Evolutionary conservation across 83 land plant genomes (phyloP), one percentile per base, ranked within the genome.

Genomic region (Picea engelmannii): DNA sequence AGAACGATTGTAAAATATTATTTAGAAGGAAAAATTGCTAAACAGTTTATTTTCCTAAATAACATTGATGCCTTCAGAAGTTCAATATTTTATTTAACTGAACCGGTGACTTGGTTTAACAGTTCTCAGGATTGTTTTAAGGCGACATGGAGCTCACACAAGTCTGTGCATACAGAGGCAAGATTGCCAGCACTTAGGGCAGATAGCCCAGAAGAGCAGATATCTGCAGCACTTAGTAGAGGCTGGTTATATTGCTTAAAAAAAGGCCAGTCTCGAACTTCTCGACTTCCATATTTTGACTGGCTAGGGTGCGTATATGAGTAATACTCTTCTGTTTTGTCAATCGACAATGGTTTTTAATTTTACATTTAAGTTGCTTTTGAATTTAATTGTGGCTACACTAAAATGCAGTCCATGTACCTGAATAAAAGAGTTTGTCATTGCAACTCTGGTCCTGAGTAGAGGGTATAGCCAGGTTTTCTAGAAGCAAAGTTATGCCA

Each of bases 41-140:
- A 71, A 52, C 58, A 52, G 58, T 10, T 42, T 20, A 20, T 10
- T 42, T 71, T 47, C 23, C 44, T 18, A 40, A 40, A 38, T 68
- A 68, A 68, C 44, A 68, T 68, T 16, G 42, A 27, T 27, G 31
- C 16, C 70, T 66, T 21, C 17, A 38, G 42, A 69, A 20, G 24
- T 71, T 11, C 11, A 52, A 11, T 35, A 35, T 4, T 68, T 68
- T 35, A n/a, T 18, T 6, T 18, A 42, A 7, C 55, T 42, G 55
- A 71, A 71, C 24, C n/a, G 55, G 52, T 71, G 42, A 42, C 4
- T 78, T 55, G 79, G 42, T 3, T 58, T 79, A 13, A 24, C 88
- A 92, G 95, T 81, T 40, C 95, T 18, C 95, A 92, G 78, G 95
- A 92, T 17, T 92, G 95, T 78, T 92, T 92, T 84, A 90, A 88